Conservation (phyloP, 495 filamentous ascomycete species). For the Tuber brumale region DNA sequence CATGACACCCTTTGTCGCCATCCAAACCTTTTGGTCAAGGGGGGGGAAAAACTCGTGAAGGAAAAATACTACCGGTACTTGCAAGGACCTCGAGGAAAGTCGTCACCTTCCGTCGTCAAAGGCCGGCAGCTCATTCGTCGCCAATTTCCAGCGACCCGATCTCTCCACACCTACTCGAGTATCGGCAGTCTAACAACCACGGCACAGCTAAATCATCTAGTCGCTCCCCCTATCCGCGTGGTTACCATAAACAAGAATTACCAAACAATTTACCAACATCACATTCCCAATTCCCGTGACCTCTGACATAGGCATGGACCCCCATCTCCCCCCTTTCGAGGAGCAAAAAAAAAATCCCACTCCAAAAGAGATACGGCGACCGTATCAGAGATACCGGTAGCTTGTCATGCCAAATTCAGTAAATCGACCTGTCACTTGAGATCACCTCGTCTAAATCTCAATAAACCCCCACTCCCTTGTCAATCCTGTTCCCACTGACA, state of each 20-base stretch:
- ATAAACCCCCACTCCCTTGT: background rate
- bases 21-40: too few species aligned
- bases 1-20: background rate
- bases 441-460: slow-evolving; percentile 4
- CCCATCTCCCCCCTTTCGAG: background rate
- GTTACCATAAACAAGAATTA: background rate
- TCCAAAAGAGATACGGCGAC: background rate
- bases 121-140: background rate
- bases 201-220: background rate
- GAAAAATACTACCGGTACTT: background rate
- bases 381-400: background rate
- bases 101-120: background rate
- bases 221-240: background rate
- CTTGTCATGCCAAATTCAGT: background rate
- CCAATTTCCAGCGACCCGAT: background rate
- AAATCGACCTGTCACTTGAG: slow-evolving; percentile 5
- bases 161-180: background rate
- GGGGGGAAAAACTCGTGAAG: too few species aligned
- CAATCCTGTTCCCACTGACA: background rate
- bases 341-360: background rate
- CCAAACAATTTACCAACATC: background rate
- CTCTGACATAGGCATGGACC: background rate
- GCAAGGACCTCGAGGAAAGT: background rate
- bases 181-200: background rate
- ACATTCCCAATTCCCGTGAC: background rate